phyloP scores from a whole-genome alignment of 108 stramenopile species.

The Pseudonitzschia pungens region DNA sequence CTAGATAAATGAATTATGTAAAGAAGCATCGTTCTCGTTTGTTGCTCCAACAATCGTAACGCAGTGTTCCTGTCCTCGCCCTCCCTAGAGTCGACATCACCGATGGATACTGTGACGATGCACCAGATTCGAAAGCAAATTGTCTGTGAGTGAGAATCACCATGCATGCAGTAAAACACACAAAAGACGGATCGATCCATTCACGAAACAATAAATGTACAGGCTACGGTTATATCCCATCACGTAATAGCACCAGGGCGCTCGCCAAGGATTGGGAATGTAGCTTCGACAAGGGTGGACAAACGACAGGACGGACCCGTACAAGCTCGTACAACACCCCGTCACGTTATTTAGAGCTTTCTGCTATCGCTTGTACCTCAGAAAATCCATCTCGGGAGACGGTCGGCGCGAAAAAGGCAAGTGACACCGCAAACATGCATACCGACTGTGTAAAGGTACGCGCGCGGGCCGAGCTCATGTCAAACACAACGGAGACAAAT shows the following conservation, averaged over 20 bases:
- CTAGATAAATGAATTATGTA: too few species aligned
- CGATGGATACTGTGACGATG: too few species aligned
- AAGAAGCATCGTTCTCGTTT: too few species aligned
- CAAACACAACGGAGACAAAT: background rate
- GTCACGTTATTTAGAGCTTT: slow-evolving; percentile 64
- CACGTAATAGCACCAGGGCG: slow-evolving; percentile 74
- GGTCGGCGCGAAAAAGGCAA: slow-evolving; percentile 62
- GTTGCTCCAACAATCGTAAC: too few species aligned
- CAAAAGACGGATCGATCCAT: background rate
- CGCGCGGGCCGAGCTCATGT: slow-evolving; percentile 71
- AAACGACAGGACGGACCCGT: slow-evolving; percentile 52
- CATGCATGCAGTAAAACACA: background rate
- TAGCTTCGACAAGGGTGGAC: slow-evolving; percentile 51
- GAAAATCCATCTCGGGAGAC: slow-evolving; percentile 37
- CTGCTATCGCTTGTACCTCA: slow-evolving; percentile 72
- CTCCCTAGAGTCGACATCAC: too few species aligned
- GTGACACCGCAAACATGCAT: slow-evolving; percentile 66
- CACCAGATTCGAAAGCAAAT: background rate
- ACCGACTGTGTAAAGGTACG: slow-evolving; percentile 56
- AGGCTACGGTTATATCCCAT: slow-evolving; percentile 79
- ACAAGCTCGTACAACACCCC: slow-evolving; percentile 40
- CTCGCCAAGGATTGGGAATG: slow-evolving; percentile 83
- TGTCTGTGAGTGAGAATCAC: background rate
- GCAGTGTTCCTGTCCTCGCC: too few species aligned
- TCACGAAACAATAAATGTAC: slow-evolving; percentile 38